Base-by-base conservation (phyloP, 2,329 filamentous ascomycete genomes). In the Talaromyces funiculosus region DNA sequence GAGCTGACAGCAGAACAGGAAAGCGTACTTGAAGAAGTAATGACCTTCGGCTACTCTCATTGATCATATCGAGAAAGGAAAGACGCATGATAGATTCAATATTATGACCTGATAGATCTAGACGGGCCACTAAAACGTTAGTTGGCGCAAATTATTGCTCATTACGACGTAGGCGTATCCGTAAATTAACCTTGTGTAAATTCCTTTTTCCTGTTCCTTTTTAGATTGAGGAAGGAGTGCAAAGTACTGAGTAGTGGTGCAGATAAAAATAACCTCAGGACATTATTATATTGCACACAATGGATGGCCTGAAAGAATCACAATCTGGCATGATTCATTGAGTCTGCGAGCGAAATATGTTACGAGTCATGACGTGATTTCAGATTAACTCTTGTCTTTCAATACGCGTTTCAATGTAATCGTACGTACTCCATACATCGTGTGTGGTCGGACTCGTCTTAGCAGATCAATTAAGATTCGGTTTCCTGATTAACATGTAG, bases 21-120 rank as follows among this genome's bases (percentile, higher is more conserved):
- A 37, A 42, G 47, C 57, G 20, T 59, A 59, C 37, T 37, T 59
- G 43, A 53, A 16, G 16, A 47, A 43, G 37, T 24, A 33, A 29
- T 20, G n/a, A 18, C 24, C 40, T 26, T 47, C 12, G 4, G 16
- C 16, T 1, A 18, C 26, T 31, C 45, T 18, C 26, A 33, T 33
- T 9, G 16, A 51, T 51, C 26, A 20, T 33, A 31, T 20, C 8
- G n/a, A 45, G 14, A 49, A 9, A 51, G 6, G 29, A 10, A 33
- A 35, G n/a, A 51, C 20, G 20, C 29, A 51, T 31, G 29, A 33
- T 51, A 33, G 29, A 35, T 47, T 47, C 24, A n/a, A 47, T 26
- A 47, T 29, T 26, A 47, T 29, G 43, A 47, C 43, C 16, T 47
- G 43, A 47, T 35, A 51, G 47, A 33, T 51, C 47, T 8, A 29